Evolutionary conservation across 2,329 filamentous ascomycete species (phyloP).

Genomic region (Fulvia fulva): DNA sequence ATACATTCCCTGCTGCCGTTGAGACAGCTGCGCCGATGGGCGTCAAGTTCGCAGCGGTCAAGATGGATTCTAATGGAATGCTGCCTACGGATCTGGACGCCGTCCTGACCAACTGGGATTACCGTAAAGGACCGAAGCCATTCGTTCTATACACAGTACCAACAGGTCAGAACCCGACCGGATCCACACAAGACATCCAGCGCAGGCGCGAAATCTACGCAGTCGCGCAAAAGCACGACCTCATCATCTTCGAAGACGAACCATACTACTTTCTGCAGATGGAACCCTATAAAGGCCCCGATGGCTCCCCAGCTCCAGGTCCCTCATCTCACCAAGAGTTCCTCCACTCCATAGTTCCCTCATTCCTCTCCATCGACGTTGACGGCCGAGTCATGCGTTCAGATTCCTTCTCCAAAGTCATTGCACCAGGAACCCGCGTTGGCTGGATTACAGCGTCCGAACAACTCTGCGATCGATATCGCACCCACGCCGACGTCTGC

Average conservation of each 20-base stretch:
- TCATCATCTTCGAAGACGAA: slow-evolving; percentile 87
- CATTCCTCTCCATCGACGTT: slow-evolving; percentile 74
- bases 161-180: slow-evolving; percentile 87
- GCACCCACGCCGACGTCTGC: slow-evolving; percentile 75
- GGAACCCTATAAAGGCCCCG: slow-evolving; percentile 64
- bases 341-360: slow-evolving; percentile 68
- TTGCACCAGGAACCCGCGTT: slow-evolving; percentile 81
- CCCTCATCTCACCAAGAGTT: slow-evolving; percentile 68
- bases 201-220: slow-evolving; percentile 70
- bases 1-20: slow-evolving; percentile 77
- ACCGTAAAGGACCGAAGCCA: slow-evolving; percentile 59
- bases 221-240: slow-evolving; percentile 76
- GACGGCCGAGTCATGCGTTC: slow-evolving; percentile 85
- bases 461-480: slow-evolving; percentile 78
- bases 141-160: slow-evolving; percentile 68
- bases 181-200: slow-evolving; percentile 68
- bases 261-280: slow-evolving; percentile 94
- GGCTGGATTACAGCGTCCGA: slow-evolving; percentile 89
- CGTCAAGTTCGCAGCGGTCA: slow-evolving; percentile 56
- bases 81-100: slow-evolving; percentile 59
- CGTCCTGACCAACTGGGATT: slow-evolving; percentile 63
- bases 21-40: slow-evolving; percentile 63
- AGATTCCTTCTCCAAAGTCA: slow-evolving; percentile 91
- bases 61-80: slow-evolving; percentile 65
- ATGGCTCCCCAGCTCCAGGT: slow-evolving; percentile 50